phyloP scores from a whole-genome alignment of 148 eudicot genomes.

The Mesembryanthemum crystallinum region DNA sequence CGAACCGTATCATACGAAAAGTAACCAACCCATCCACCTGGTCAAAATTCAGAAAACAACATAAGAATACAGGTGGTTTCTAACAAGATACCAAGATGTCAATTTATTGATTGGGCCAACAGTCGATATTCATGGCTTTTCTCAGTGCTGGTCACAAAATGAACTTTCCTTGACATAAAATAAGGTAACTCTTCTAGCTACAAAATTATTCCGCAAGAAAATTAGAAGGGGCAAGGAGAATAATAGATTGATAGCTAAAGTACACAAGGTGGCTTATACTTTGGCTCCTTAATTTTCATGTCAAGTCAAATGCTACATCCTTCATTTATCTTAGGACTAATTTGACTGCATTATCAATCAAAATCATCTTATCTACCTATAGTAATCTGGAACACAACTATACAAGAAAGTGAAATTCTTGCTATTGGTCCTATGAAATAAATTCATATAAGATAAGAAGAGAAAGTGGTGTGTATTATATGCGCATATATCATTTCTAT shows the following conservation, averaged over 20 bases:
- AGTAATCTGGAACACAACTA: neutral
- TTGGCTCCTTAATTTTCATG: neutral
- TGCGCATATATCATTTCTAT: neutral
- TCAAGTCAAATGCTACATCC: neutral
- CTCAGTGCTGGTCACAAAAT: neutral
- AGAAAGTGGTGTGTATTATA: neutral
- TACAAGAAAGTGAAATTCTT: neutral
- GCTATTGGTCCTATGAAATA: neutral
- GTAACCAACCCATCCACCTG: conserved; percentile 99
- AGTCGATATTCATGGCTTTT: neutral
- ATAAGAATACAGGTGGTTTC: conserved; percentile 11
- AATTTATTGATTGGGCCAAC: neutral
- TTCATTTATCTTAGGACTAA: neutral
- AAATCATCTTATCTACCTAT: neutral
- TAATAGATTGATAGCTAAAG: neutral
- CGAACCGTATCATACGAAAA: conserved; percentile 97
- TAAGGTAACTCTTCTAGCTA: neutral
- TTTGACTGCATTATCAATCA: neutral
- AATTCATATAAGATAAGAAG: neutral
- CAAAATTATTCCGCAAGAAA: neutral
- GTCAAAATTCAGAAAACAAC: conserved; percentile 12
- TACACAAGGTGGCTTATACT: neutral
- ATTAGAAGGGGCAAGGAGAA: too few species aligned
- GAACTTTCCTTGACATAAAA: neutral
- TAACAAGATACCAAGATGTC: neutral